Conservation (phyloP, 1,284 basidiomycete species). For the Leccinum pachyderme region DNA sequence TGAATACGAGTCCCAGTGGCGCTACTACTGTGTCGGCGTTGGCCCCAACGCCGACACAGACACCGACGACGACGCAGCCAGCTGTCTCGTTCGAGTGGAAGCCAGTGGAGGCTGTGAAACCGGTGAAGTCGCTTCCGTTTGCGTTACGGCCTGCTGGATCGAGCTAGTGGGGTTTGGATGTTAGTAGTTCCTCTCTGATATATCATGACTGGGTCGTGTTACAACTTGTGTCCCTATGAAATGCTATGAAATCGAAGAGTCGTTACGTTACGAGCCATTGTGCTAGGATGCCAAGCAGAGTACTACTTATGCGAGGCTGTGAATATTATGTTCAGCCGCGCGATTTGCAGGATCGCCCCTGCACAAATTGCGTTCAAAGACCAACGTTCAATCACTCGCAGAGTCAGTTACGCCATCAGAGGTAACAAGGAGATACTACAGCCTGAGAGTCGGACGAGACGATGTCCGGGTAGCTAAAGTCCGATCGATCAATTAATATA, state of each 20-base stretch:
- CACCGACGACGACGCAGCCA: conserved; percentile 24
- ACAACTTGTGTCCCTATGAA: neutral
- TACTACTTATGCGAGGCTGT: too few species aligned
- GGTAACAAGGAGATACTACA: too few species aligned
- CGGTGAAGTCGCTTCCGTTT: conserved; percentile 35
- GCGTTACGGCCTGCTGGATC: conserved; percentile 23
- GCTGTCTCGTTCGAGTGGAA: conserved; percentile 54
- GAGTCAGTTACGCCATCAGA: too few species aligned
- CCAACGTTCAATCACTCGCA: neutral
- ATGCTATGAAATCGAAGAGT: neutral
- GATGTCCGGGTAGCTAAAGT: neutral
- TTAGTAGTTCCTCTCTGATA: neutral
- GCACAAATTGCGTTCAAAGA: neutral
- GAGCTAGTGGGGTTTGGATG: conserved; percentile 7
- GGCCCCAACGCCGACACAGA: neutral
- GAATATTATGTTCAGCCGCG: neutral
- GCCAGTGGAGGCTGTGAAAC: conserved; percentile 50
- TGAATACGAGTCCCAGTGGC: conserved; percentile 16
- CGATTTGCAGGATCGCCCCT: neutral
- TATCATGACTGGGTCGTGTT: neutral
- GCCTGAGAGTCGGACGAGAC: too few species aligned
- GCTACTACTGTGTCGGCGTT: neutral
- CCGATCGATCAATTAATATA: neutral
- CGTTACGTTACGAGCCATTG: too few species aligned
- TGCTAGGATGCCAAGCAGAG: too few species aligned